Percentiles rank a stretch among this genome's conserved stretches.
phyloP scores from a whole-genome alignment of 1,284 basidiomycete species.

The Austroboletus rostrupii region DNA sequence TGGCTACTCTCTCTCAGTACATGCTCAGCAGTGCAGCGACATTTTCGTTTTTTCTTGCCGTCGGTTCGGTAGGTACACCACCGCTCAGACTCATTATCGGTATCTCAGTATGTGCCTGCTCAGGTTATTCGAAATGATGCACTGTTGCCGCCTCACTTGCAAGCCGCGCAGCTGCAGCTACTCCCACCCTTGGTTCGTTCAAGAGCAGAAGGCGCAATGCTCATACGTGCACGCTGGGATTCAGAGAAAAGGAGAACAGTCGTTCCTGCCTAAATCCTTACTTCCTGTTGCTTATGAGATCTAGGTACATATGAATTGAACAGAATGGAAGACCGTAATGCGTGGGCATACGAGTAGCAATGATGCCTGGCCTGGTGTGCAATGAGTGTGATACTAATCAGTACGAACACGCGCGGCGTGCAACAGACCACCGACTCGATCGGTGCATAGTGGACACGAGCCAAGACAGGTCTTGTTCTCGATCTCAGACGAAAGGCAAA shows the following conservation, averaged over 20 bases:
- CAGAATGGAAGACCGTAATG: conserved; percentile 8
- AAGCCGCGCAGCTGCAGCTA: conserved; percentile 57
- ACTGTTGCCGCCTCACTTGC: conserved; percentile 51
- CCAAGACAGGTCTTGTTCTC: no score
- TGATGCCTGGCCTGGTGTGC: conserved; percentile 11
- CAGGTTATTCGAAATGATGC: conserved; percentile 76
- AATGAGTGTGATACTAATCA: conserved; percentile 3
- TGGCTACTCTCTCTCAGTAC: conserved; percentile 89
- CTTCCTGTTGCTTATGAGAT: conserved; percentile 7
- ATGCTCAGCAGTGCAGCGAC: conserved; percentile 90
- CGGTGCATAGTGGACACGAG: conserved; percentile 15
- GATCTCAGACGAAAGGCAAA: not conserved
- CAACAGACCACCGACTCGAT: conserved; percentile 19
- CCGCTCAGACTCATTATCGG: not conserved
- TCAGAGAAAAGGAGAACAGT: conserved; percentile 45
- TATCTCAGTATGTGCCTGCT: conserved; percentile 9
- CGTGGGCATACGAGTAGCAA: conserved; percentile 11
- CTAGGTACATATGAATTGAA: conserved; percentile 12
- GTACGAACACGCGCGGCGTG: conserved; percentile 26
- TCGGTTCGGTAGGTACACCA: conserved; percentile 63
- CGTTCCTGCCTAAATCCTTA: conserved; percentile 3
- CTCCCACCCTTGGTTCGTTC: conserved; percentile 51
- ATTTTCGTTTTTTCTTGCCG: conserved; percentile 81
- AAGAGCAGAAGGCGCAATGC: conserved; percentile 58
- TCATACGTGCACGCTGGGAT: conserved; percentile 70